Conservation (phyloP, 371 early-diverging fungal species). For the Mortierella sp. region DNA sequence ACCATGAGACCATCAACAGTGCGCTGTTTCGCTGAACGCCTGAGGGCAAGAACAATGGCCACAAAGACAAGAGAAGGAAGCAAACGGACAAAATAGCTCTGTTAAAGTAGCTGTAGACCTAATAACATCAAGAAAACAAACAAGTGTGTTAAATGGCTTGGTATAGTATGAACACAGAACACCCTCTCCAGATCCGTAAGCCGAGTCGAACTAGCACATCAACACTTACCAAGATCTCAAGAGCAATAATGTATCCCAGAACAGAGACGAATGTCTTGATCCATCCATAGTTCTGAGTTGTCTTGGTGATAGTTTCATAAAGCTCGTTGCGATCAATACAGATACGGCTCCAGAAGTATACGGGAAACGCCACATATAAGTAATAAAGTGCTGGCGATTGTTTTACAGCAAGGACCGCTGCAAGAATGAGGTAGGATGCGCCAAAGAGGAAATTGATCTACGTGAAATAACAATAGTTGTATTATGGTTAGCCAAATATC, state of each 20-base stretch:
- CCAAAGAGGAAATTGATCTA: slow-evolving; percentile 63
- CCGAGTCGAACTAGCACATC: neutral
- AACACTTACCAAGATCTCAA: slow-evolving; percentile 78
- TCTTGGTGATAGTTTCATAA: slow-evolving; percentile 45
- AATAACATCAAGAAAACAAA: neutral
- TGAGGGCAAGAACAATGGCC: slow-evolving; percentile 74
- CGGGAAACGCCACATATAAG: slow-evolving; percentile 86
- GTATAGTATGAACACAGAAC: neutral
- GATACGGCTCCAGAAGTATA: slow-evolving; percentile 87
- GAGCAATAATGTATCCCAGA: slow-evolving; percentile 61
- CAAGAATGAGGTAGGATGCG: slow-evolving; percentile 59
- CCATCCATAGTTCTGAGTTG: slow-evolving; percentile 42
- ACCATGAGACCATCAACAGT: slow-evolving; percentile 70
- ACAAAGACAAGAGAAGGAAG: slow-evolving; percentile 65
- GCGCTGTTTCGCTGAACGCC: slow-evolving; percentile 63
- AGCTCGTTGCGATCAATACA: slow-evolving; percentile 62
- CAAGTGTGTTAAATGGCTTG: neutral
- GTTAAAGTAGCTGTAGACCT: slow-evolving; percentile 85
- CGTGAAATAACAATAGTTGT: neutral
- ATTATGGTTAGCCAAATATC: slow-evolving; percentile 5
- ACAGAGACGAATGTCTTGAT: slow-evolving; percentile 45
- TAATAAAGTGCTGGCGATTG: slow-evolving; percentile 88
- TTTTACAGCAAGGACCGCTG: slow-evolving; percentile 72
- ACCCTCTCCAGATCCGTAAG: neutral
- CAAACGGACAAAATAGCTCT: slow-evolving; percentile 72